A percentile compares a stretch with the other conserved stretches of the same genome.
Conservation (phyloP, 352 stramenopile species). For the Discostella stelligera region DNA sequence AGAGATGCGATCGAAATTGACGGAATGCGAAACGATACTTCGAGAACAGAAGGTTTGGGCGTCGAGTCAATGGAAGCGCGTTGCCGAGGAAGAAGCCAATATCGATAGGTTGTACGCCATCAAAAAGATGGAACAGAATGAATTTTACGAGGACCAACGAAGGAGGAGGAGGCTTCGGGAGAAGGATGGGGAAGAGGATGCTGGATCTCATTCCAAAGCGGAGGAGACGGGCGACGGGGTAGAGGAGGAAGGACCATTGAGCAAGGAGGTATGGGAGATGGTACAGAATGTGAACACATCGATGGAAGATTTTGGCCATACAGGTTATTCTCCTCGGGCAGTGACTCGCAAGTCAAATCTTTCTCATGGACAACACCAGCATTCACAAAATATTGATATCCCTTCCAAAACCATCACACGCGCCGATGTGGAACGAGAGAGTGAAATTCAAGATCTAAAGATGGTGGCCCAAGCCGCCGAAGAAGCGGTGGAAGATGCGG, state of each 20-base stretch:
- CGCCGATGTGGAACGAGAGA: conserved; percentile 57
- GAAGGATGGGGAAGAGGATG: background rate
- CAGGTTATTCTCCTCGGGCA: conserved; percentile 37
- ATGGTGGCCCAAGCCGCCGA: conserved; percentile 56
- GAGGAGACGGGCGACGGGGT: conserved; percentile 19
- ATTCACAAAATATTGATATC: background rate
- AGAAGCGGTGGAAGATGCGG: conserved; percentile 61
- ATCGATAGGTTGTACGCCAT: conserved; percentile 23
- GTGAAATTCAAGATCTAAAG: conserved; percentile 49
- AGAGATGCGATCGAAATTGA: conserved; percentile 44
- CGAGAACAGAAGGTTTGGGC: conserved; percentile 43
- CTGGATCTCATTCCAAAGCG: background rate
- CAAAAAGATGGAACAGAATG: conserved; percentile 25
- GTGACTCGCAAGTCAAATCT: background rate
- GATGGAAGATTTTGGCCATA: conserved; percentile 70
- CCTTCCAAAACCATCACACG: conserved; percentile 27
- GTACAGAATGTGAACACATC: conserved; percentile 43
- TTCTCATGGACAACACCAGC: background rate
- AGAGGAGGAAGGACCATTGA: conserved; percentile 14
- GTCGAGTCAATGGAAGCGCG: conserved; percentile 40
- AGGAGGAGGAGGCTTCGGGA: background rate
- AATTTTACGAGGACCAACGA: conserved; percentile 15
- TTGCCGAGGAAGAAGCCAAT: conserved; percentile 41
- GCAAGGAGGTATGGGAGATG: conserved; percentile 63
- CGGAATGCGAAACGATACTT: conserved; percentile 53